A percentile compares a stretch with the other conserved stretches of the same genome.
Conservation (phyloP, 2,329 filamentous ascomycete genomes). For the Neocucurbitaria cava region DNA sequence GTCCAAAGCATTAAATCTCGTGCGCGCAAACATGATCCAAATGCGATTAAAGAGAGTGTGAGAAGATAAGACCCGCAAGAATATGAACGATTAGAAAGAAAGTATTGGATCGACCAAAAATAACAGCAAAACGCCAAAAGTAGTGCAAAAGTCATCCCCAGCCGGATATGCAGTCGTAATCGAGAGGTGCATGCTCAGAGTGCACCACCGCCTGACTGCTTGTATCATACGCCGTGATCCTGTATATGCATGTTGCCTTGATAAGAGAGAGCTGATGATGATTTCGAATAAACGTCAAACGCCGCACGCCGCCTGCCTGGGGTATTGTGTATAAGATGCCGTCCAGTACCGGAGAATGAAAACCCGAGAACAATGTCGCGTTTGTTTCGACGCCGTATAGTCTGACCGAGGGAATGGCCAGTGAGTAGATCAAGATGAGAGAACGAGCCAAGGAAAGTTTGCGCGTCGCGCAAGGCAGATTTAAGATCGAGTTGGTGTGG, state of each 20-base stretch:
- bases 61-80: constrained; percentile 3
- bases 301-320: constrained; percentile 42
- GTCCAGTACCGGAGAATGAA: constrained; percentile 26
- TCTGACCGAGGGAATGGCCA: constrained; percentile 12
- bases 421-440: constrained; percentile 7
- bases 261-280: constrained; percentile 17
- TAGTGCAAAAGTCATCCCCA: constrained; percentile 24
- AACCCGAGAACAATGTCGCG: constrained; percentile 12
- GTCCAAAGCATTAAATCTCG: background rate
- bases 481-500: constrained; percentile 35
- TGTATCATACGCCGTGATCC: constrained; percentile 19
- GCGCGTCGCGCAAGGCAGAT: constrained; percentile 33
- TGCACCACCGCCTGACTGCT: constrained; percentile 18
- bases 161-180: constrained; percentile 18
- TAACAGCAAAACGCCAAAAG: constrained; percentile 13
- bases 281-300: constrained; percentile 26
- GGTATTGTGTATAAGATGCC: constrained; percentile 44
- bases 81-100: constrained; percentile 10
- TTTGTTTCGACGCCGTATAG: constrained; percentile 26
- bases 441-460: constrained; percentile 14
- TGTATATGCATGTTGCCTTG: constrained; percentile 21
- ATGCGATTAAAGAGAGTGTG: background rate
- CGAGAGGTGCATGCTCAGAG: constrained; percentile 18
- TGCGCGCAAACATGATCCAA: background rate
- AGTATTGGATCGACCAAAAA: background rate